Conservation (phyloP, 2,329 filamentous ascomycete species). For the Cytospora piceae region DNA sequence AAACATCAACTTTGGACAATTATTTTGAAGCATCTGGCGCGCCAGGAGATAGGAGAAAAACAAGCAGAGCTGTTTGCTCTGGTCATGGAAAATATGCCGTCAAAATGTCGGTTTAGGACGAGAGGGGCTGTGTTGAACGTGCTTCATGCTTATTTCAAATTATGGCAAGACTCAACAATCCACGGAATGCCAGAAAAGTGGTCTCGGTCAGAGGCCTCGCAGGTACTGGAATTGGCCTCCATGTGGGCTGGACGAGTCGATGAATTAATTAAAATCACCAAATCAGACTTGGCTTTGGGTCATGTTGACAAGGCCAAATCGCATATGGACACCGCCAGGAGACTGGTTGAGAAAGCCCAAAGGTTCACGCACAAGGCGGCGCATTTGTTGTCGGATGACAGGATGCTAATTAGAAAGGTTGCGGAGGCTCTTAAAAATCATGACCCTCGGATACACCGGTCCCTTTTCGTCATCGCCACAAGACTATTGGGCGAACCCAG, state of each 20-base stretch:
- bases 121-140: conserved; percentile 20
- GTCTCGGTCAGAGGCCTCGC: neutral
- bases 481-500: conserved; percentile 1
- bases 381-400: conserved; percentile 23
- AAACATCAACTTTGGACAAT: conserved; percentile 16
- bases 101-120: conserved; percentile 8
- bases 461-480: conserved; percentile 17
- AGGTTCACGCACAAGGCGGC: conserved; percentile 20
- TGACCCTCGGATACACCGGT: conserved; percentile 15
- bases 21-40: conserved; percentile 18
- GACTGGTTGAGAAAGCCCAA: conserved; percentile 4
- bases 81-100: conserved; percentile 17
- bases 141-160: conserved; percentile 22
- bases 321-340: conserved; percentile 8
- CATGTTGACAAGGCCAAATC: neutral
- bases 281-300: conserved; percentile 9
- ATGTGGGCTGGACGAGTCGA: conserved; percentile 26
- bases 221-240: conserved; percentile 1
- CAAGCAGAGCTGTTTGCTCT: conserved; percentile 17
- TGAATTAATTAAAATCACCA: neutral
- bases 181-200: conserved; percentile 20
- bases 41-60: conserved; percentile 5
- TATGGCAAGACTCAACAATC: conserved; percentile 21
- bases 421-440: conserved; percentile 17
- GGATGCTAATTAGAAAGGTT: conserved; percentile 3